These are phyloP conservation scores for Ocimum tenuiflorum DNA, from an alignment of 257 asterid genomes.

Conservation along the genomic window DNA sequence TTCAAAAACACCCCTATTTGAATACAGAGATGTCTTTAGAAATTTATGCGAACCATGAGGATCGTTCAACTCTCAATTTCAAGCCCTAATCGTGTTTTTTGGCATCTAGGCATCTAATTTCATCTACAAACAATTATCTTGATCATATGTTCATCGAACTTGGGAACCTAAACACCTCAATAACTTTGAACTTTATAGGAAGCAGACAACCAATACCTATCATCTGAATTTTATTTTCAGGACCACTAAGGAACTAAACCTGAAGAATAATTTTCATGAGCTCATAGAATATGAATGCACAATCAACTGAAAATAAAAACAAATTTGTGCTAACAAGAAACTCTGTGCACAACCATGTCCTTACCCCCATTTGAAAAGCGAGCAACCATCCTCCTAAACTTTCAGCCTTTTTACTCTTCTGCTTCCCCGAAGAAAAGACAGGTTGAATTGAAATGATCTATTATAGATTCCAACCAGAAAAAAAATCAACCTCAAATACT, in stretches of 20 bases:
- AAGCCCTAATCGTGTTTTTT: too few relatives aligned
- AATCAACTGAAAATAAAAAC: neutral
- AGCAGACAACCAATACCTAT: neutral
- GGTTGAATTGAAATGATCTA: constrained; percentile 44
- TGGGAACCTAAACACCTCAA: neutral
- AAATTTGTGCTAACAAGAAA: constrained; percentile 17
- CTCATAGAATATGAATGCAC: constrained; percentile 2
- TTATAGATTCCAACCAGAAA: constrained; percentile 40
- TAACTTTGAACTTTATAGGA: neutral
- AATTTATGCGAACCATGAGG: too few relatives aligned
- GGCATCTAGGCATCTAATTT: too few relatives aligned
- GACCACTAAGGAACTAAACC: neutral
- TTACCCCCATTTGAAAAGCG: constrained; percentile 41
- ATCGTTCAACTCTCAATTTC: too few relatives aligned
- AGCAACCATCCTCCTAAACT: constrained; percentile 46
- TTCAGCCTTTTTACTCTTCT: constrained; percentile 40
- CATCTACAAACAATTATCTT: too few relatives aligned
- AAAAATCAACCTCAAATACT: constrained; percentile 37
- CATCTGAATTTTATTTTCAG: neutral
- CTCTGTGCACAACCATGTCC: constrained; percentile 37
- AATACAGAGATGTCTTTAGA: too few relatives aligned
- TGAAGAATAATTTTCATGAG: constrained; percentile 5
- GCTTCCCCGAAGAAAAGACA: constrained; percentile 45
- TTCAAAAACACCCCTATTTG: too few relatives aligned
- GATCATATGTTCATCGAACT: too few relatives aligned